Percentiles rank a stretch among this genome's conserved stretches.
Conservation (phyloP, 768 basidiomycete species). For the Rhodotorula toruloides region DNA sequence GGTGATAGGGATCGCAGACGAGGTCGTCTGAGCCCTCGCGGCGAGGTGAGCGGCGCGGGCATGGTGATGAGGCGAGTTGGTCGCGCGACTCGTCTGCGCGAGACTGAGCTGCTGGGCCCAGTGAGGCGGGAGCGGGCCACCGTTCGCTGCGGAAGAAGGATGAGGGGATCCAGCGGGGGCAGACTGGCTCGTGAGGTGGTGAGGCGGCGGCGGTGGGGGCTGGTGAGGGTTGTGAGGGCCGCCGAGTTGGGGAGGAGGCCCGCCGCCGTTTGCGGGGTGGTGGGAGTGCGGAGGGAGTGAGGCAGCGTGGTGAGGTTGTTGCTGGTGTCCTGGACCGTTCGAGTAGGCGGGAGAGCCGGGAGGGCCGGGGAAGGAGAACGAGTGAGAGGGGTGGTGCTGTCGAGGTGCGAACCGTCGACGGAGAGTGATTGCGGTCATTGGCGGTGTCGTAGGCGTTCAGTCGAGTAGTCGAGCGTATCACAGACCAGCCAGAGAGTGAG, state of each 20-base stretch:
- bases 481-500: not conserved
- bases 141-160: not conserved
- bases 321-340: slow-evolving; percentile 17
- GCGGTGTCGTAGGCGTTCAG: not conserved
- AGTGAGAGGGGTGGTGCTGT: slow-evolving; percentile 18
- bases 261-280: slow-evolving; percentile 20
- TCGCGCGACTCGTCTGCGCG: slow-evolving; percentile 69
- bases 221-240: not conserved
- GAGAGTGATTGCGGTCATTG: too few species aligned
- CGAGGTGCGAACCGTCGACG: too few species aligned
- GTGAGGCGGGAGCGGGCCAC: slow-evolving; percentile 31
- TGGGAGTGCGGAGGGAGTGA: slow-evolving; percentile 27
- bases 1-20: slow-evolving; percentile 69
- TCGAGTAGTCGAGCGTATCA: too few species aligned
- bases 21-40: slow-evolving; percentile 77
- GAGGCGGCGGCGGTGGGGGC: slow-evolving; percentile 19
- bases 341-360: slow-evolving; percentile 28
- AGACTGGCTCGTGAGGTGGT: slow-evolving; percentile 19
- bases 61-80: slow-evolving; percentile 84
- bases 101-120: slow-evolving; percentile 41
- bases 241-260: not conserved
- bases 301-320: slow-evolving; percentile 6
- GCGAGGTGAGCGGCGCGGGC: slow-evolving; percentile 94
- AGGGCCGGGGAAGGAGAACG: slow-evolving; percentile 30
- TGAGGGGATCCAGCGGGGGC: slow-evolving; percentile 8